These are phyloP conservation scores for Haemoproteus tartakovskyi DNA, from an alignment of 169 alveolate genomes.

Conservation along the genomic window DNA sequence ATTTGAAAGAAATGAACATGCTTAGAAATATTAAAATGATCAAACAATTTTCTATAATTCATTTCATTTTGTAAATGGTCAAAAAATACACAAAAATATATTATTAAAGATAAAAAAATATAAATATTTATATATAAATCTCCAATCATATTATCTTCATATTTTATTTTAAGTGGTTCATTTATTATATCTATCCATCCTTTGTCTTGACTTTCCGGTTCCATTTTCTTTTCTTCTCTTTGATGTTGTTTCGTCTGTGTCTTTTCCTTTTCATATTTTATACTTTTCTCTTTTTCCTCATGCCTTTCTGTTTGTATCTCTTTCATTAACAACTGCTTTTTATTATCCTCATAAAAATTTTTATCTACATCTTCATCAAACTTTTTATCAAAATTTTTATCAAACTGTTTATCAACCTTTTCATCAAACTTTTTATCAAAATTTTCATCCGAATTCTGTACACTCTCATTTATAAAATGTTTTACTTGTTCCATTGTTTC, in stretches of 20 bases:
- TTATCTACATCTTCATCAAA: background rate
- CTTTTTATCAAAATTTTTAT: background rate
- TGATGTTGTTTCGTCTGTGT: no score
- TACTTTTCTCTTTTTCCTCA: no score
- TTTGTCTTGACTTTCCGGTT: background rate
- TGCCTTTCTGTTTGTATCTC: background rate
- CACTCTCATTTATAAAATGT: no score
- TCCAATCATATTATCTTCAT: constrained; percentile 35
- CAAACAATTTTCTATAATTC: constrained; percentile 21
- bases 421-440: background rate
- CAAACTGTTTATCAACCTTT: background rate
- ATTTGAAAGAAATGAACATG: constrained; percentile 46
- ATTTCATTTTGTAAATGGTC: constrained; percentile 50
- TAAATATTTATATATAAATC: constrained; percentile 59
- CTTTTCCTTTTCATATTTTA: background rate
- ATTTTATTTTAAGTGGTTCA: constrained; percentile 45
- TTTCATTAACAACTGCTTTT: background rate
- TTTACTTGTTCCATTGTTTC: no score
- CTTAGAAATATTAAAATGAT: constrained; percentile 16
- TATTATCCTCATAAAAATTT: no score
- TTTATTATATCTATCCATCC: constrained; percentile 1
- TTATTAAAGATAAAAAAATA: constrained; percentile 42
- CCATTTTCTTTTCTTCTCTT: background rate
- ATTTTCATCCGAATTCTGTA: background rate
- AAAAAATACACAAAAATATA: constrained; percentile 58